These are phyloP conservation scores for Aspergillus proliferans DNA, from an alignment of 2,329 filamentous ascomycete genomes.

Conservation along the genomic window DNA sequence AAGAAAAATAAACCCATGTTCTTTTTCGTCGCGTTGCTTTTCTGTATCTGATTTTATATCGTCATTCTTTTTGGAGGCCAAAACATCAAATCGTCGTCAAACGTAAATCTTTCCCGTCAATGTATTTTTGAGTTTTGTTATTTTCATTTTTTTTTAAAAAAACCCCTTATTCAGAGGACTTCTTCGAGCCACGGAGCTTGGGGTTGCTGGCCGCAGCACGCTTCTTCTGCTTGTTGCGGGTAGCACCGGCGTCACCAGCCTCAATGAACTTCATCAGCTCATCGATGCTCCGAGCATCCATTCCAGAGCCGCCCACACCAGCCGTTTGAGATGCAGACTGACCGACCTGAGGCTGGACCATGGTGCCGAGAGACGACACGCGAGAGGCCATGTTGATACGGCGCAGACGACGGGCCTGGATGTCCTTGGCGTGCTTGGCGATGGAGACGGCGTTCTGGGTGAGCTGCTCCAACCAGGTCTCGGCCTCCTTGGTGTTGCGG, in stretches of 20 bases:
- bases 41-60: conserved; percentile 1
- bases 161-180: conserved; percentile 27
- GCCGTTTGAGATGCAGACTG: conserved; percentile 50
- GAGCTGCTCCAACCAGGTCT: conserved; percentile 92
- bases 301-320: conserved; percentile 34
- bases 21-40: neutral
- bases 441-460: conserved; percentile 93
- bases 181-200: conserved; percentile 39
- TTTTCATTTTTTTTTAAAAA: neutral
- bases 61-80: neutral
- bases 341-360: conserved; percentile 58
- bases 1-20: conserved; percentile 1
- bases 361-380: conserved; percentile 49
- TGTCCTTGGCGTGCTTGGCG: conserved; percentile 86
- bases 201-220: conserved; percentile 37
- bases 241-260: conserved; percentile 48
- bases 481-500: conserved; percentile 96
- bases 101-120: neutral
- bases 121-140: neutral
- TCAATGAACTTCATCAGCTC: conserved; percentile 94
- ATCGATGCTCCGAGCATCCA: conserved; percentile 81
- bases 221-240: conserved; percentile 41
- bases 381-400: conserved; percentile 63
- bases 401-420: conserved; percentile 67
- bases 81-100: neutral